Percentiles rank a stretch among this genome's conserved stretches.
Evolutionary conservation across 2,329 filamentous ascomycete genomes (phyloP).

Genomic region (Fusarium albosuccineum): DNA sequence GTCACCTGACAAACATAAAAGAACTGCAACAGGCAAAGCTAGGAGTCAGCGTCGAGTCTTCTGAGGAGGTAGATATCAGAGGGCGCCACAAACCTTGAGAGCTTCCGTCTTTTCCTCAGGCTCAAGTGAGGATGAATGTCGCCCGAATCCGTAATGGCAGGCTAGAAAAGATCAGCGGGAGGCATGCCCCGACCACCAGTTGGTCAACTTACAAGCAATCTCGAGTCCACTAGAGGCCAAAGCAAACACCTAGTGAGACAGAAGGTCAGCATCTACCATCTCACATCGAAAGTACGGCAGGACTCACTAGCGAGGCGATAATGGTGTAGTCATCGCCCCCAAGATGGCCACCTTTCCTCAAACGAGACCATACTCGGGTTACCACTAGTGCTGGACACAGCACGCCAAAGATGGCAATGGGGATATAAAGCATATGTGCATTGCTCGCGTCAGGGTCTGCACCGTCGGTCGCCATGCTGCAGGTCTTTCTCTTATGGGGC

Average conservation of each 20-base stretch:
- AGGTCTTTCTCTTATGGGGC: slow-evolving; percentile 20
- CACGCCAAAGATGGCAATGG: slow-evolving; percentile 41
- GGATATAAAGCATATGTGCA: slow-evolving; percentile 44
- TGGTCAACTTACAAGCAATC: slow-evolving; percentile 26
- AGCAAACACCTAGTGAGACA: slow-evolving; percentile 21
- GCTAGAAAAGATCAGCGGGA: slow-evolving; percentile 26
- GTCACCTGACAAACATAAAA: slow-evolving; percentile 47
- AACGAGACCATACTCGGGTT: slow-evolving; percentile 39
- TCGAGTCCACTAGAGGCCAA: slow-evolving; percentile 32
- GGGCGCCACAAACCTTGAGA: slow-evolving; percentile 29
- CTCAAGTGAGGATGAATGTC: slow-evolving; percentile 28
- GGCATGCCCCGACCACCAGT: not conserved
- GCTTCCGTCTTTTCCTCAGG: slow-evolving; percentile 34
- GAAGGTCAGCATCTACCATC: slow-evolving; percentile 1
- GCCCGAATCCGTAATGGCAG: slow-evolving; percentile 43
- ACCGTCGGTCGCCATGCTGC: slow-evolving; percentile 21
- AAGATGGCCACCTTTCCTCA: slow-evolving; percentile 36
- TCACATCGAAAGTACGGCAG: not conserved
- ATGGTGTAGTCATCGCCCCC: slow-evolving; percentile 43
- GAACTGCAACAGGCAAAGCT: slow-evolving; percentile 22
- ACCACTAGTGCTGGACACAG: slow-evolving; percentile 39
- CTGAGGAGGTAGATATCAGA: not conserved
- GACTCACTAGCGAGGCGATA: slow-evolving; percentile 36
- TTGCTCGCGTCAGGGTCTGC: slow-evolving; percentile 35
- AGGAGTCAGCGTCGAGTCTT: not conserved